These are phyloP conservation scores for Glycine tomentella DNA, from an alignment of 306 rosid genomes.

Conservation along the genomic window DNA sequence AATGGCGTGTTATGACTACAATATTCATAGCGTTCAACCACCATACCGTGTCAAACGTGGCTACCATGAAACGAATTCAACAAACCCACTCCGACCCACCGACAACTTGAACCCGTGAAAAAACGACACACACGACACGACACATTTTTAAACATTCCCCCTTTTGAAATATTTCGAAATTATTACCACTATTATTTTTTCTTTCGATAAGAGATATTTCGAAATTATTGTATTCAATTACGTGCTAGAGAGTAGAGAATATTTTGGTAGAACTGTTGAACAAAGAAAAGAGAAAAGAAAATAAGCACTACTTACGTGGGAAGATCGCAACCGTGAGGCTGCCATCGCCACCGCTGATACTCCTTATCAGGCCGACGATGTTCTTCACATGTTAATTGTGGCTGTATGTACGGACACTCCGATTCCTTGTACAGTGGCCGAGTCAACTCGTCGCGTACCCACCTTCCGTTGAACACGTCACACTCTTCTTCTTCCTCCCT, in stretches of 20 bases:
- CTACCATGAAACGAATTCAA: not conserved
- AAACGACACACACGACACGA: not conserved
- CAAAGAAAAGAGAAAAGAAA: not conserved
- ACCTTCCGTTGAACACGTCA: constrained; percentile 72
- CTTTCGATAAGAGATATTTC: no score
- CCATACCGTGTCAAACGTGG: no score
- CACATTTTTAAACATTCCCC: not conserved
- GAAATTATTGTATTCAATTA: no score
- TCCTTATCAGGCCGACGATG: constrained; percentile 82
- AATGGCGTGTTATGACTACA: not conserved
- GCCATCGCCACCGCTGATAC: constrained; percentile 85
- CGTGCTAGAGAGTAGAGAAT: no score
- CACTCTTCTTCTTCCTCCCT: constrained; percentile 53
- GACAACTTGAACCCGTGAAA: constrained; percentile 28
- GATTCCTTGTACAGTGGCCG: constrained; percentile 87
- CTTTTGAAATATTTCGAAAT: no score
- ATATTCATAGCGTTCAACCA: no score
- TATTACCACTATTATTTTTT: no score
- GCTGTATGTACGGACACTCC: constrained; percentile 97
- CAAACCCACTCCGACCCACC: constrained; percentile 27
- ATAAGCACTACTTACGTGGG: constrained; percentile 60
- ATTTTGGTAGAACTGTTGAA: no score
- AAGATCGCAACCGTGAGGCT: constrained; percentile 84
- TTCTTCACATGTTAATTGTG: constrained; percentile 86
- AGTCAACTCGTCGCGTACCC: constrained; percentile 82